These are phyloP conservation scores for Erythrobasidium yunnanense DNA, from an alignment of 768 basidiomycete genomes.

Conservation along the genomic window DNA sequence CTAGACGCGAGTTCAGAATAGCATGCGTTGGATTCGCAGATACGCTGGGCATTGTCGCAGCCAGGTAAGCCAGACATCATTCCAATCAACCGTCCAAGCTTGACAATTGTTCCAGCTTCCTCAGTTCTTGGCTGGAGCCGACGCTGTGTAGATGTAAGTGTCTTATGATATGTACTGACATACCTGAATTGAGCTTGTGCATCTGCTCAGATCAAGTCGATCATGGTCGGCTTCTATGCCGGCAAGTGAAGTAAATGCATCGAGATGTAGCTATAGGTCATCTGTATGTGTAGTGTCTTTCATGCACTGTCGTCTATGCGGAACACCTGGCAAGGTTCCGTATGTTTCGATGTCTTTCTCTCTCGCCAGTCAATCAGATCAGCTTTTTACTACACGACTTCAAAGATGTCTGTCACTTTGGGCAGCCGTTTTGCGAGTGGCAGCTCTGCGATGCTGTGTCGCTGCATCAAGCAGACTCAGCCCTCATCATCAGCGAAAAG, in stretches of 20 bases:
- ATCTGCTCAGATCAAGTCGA: slow-evolving; percentile 10
- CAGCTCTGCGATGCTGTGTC: too few species aligned
- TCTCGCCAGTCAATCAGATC: too few species aligned
- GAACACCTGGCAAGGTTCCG: too few species aligned
- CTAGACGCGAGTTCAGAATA: slow-evolving; percentile 70
- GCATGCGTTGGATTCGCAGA: slow-evolving; percentile 80
- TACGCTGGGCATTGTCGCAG: slow-evolving; percentile 44
- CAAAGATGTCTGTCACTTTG: too few species aligned
- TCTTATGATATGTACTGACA: not conserved
- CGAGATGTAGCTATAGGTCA: not conserved
- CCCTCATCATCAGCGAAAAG: too few species aligned
- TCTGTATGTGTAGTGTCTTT: too few species aligned
- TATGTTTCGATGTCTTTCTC: too few species aligned
- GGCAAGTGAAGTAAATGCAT: slow-evolving; percentile 4
- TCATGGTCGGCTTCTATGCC: slow-evolving; percentile 4
- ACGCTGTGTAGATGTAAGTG: slow-evolving; percentile 13
- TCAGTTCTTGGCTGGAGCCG: slow-evolving; percentile 25
- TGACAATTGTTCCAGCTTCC: too few species aligned
- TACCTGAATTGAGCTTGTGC: not conserved
- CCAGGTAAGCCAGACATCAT: not conserved
- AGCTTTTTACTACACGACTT: too few species aligned
- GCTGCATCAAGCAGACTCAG: too few species aligned
- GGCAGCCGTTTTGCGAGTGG: too few species aligned
- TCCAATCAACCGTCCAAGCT: not conserved
- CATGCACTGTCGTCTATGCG: too few species aligned